Percentiles rank a stretch among this genome's conserved stretches.
Conservation (phyloP, 192 early-diverging fungal species). For the Obelidium mucronatum region DNA sequence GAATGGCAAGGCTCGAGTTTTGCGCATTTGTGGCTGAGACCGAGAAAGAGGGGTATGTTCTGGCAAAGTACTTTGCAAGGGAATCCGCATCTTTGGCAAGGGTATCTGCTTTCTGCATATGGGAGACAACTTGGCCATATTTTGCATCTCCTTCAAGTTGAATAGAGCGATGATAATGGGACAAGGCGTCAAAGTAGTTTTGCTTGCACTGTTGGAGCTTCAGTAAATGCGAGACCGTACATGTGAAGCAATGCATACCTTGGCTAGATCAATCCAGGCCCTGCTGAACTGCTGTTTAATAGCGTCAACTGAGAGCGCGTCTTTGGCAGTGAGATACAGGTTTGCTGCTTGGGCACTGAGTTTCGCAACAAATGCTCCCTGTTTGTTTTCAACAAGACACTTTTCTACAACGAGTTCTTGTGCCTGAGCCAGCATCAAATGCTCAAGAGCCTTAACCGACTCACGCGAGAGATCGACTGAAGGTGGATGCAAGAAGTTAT, state of each 20-base stretch:
- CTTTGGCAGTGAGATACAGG: slow-evolving; percentile 76
- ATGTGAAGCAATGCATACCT: slow-evolving; percentile 57
- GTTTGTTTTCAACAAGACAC: slow-evolving; percentile 86
- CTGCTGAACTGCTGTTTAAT: slow-evolving; percentile 77
- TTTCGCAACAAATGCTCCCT: slow-evolving; percentile 87
- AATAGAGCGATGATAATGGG: slow-evolving; percentile 85
- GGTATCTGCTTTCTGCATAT: slow-evolving; percentile 77
- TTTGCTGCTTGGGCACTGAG: slow-evolving; percentile 69
- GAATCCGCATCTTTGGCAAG: slow-evolving; percentile 87
- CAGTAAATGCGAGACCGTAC: background rate
- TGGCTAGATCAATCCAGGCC: slow-evolving; percentile 82
- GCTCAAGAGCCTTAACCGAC: slow-evolving; percentile 81
- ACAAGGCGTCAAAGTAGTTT: slow-evolving; percentile 84
- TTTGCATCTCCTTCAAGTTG: slow-evolving; percentile 79
- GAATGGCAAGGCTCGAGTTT: slow-evolving; percentile 27
- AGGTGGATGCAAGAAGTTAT: slow-evolving; percentile 98
- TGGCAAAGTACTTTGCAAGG: slow-evolving; percentile 73
- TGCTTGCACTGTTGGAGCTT: slow-evolving; percentile 74
- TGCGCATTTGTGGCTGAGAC: slow-evolving; percentile 55
- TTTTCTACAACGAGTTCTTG: slow-evolving; percentile 94
- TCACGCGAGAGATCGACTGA: slow-evolving; percentile 91
- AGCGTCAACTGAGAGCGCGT: slow-evolving; percentile 71
- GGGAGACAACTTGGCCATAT: slow-evolving; percentile 86
- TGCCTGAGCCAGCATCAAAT: slow-evolving; percentile 93
- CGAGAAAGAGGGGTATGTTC: slow-evolving; percentile 60